These are phyloP conservation scores for Mycena galericulata DNA, from an alignment of 768 basidiomycete genomes.

Conservation along the genomic window DNA sequence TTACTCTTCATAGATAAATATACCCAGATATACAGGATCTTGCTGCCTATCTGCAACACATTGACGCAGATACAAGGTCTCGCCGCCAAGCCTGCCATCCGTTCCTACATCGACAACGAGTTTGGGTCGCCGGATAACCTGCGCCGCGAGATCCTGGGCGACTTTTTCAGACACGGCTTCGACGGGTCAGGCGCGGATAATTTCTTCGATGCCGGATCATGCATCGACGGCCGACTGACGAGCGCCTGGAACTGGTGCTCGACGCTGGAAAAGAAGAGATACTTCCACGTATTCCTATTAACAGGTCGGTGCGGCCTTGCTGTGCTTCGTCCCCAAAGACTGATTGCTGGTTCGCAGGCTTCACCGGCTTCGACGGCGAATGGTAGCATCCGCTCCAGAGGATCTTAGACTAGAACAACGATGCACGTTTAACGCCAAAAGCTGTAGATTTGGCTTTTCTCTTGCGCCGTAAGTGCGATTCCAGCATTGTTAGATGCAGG, in stretches of 20 bases:
- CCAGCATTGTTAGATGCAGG: too few relatives aligned
- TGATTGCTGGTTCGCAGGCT: constrained; percentile 59
- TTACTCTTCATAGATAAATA: constrained; percentile 94
- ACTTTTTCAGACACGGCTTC: constrained; percentile 91
- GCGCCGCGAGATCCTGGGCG: constrained; percentile 76
- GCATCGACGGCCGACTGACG: constrained; percentile 87
- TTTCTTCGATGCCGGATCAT: constrained; percentile 89
- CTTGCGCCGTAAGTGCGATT: too few relatives aligned
- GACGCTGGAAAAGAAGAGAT: constrained; percentile 86
- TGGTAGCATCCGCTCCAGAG: constrained; percentile 60
- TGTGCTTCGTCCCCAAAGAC: not conserved
- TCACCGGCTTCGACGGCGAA: constrained; percentile 87
- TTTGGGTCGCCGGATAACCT: constrained; percentile 82
- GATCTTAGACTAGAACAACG: constrained; percentile 11
- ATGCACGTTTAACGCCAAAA: too few relatives aligned
- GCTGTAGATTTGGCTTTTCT: not conserved
- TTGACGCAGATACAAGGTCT: constrained; percentile 79
- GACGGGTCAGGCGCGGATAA: constrained; percentile 93
- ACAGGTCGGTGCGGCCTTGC: constrained; percentile 62
- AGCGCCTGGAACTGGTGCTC: constrained; percentile 96
- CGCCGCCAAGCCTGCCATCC: constrained; percentile 74
- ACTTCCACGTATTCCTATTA: constrained; percentile 83
- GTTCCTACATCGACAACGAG: constrained; percentile 83
- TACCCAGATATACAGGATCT: constrained; percentile 91
- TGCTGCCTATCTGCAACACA: constrained; percentile 88